Evolutionary conservation across 345 rosid genomes (phyloP), one percentile per base, ranked within the genome.

Genomic region (Pistacia vera): DNA sequence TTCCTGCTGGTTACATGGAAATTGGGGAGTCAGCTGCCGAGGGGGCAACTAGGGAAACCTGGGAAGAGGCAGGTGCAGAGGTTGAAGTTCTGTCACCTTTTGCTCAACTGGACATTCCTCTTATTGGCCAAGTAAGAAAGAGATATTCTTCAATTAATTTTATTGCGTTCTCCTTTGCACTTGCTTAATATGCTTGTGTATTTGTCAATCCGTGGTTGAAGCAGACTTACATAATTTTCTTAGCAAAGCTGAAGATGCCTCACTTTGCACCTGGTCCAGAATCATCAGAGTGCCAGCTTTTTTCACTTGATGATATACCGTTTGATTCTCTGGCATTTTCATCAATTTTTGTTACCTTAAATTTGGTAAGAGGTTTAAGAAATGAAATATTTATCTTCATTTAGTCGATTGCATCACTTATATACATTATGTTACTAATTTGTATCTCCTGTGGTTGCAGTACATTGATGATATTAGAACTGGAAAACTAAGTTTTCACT

Each of bases 1-100:
- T 96, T 79, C 99, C 99, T 66, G 97, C 99, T 86, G 99, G 99
- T 83, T 96, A 92, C 86, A 33, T 95, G 84, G 99, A 95, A 84
- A 90, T 95, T 72, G 99, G 99, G 16, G 99, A 95, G 81, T 95
- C 99, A 51, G 95, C 98, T 61, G 92, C 95, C 0, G 92, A 92
- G 85, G 99, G 99, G 56, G 99, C 99, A 73, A 85, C 87, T 67
- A 84, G 99, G 83, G 99, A 95, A 84, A 95, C 98, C 59, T 87
- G 92, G 98, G 98, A 96, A 86, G 99, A 93, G 83, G 97, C 99
- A 12, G 85, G 90, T 60, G 98, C 99, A 22, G 92, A 86, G 77
- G 99, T 91, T 11, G 99, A 96, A 85, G 93, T 93, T 56, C 64
- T 88, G 75, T 91, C 95, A 22, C 99, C 99, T 77, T 92, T 93